Base-by-base conservation (phyloP, 2,329 filamentous ascomycete species). In the Ceratocystis cubensis region DNA sequence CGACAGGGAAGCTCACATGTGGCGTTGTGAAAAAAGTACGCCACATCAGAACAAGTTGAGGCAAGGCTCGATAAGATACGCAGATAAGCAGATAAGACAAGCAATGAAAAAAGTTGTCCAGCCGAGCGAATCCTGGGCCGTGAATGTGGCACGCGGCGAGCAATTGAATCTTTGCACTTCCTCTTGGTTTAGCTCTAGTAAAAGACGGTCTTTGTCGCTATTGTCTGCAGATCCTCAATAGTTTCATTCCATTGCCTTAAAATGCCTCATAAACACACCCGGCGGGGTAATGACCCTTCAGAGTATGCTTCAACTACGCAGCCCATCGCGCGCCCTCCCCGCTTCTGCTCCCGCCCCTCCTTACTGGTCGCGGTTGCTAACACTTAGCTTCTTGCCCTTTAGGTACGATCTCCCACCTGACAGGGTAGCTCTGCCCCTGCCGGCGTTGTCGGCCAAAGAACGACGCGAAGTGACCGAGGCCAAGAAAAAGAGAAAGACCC, bases 191-290 rank as follows among this genome's bases (percentile, higher is more conserved):
- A 28, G 17, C 25, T 8, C n/a, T n/a, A 22, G 46, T 41, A 20
- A 44, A 30, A 48, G 20, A 65, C 22, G 37, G 8, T 15, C 13
- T 10, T 28, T 28, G 61, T 17, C 44, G 10, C 30, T 13, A 10
- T 63, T n/a, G 13, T 41, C 25, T 48, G 22, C 28, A 63, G n/a
- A 33, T 63, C 69, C 13, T 28, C 20, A 28, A 37, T 44, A n/a
- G 30, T 45, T 17, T 13, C 33, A 17, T 45, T 17, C 25, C 50
- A 25, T n/a, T 20, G 17, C 28, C 28, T 33, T 25, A 76, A 67
- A 44, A 95, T 95, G 90, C 90, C 90, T 75, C 89, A 93, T 78
- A 95, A 95, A 77, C 90, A 95, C 75, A 93, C 88, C 69, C 82
- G 88, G 68, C 83, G 83, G 66, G 80, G 78, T 10, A 78, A 79